These are phyloP conservation scores for Ascochyta pisi DNA, from an alignment of 2,329 filamentous ascomycete species.

Conservation along the genomic window DNA sequence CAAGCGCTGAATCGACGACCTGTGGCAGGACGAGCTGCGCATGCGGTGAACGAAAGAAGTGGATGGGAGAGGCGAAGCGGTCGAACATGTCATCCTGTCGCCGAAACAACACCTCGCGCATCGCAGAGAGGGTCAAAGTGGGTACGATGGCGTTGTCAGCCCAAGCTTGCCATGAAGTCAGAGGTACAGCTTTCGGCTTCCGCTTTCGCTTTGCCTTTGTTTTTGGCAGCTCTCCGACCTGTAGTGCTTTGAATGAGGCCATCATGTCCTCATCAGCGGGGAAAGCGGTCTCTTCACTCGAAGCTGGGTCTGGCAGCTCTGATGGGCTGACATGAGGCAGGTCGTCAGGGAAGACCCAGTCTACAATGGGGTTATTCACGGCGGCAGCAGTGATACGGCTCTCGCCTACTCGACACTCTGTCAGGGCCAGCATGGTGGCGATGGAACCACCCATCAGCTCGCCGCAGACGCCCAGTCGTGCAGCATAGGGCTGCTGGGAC, in stretches of 20 bases:
- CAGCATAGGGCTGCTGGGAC: conserved; percentile 29
- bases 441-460: conserved; percentile 57
- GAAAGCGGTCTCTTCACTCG: conserved; percentile 40
- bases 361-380: conserved; percentile 56
- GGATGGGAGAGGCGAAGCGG: conserved; percentile 58
- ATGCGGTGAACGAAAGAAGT: conserved; percentile 58
- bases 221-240: conserved; percentile 15
- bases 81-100: conserved; percentile 56
- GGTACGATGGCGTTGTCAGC: conserved; percentile 38
- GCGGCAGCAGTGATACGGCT: conserved; percentile 54
- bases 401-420: conserved; percentile 54
- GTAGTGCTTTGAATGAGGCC: conserved; percentile 11
- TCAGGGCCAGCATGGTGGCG: conserved; percentile 58
- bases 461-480: conserved; percentile 54
- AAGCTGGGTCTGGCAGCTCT: conserved; percentile 39
- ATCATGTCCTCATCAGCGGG: conserved; percentile 39
- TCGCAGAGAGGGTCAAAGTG: conserved; percentile 35
- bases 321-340: conserved; percentile 29
- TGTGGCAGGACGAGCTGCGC: conserved; percentile 36
- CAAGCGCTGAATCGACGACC: conserved; percentile 31
- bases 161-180: conserved; percentile 38
- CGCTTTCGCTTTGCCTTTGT: conserved; percentile 21
- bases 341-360: conserved; percentile 55
- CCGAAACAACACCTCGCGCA: conserved; percentile 51
- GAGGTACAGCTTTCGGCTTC: conserved; percentile 24